These are phyloP conservation scores for Pseudopyricularia cyperi DNA, from an alignment of 2,329 filamentous ascomycete genomes.

Conservation along the genomic window DNA sequence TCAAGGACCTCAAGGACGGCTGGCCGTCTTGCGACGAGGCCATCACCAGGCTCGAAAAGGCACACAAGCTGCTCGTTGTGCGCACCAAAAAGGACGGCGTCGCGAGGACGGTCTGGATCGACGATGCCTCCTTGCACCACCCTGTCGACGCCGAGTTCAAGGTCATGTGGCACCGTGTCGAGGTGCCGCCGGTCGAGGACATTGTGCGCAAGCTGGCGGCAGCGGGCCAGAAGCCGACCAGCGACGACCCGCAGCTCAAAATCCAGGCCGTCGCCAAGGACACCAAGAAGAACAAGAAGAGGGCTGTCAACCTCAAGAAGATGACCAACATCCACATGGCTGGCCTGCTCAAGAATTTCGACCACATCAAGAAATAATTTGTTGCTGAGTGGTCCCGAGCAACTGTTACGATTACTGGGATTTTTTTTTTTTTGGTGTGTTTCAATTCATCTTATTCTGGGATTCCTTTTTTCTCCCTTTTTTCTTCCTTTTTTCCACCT, in stretches of 20 bases:
- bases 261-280: slow-evolving; percentile 41
- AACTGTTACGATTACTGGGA: neutral
- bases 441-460: too few relatives aligned
- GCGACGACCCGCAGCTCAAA: slow-evolving; percentile 58
- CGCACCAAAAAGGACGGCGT: slow-evolving; percentile 87
- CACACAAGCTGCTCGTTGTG: slow-evolving; percentile 72
- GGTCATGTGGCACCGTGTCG: slow-evolving; percentile 68
- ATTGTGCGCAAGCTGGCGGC: slow-evolving; percentile 65
- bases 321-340: slow-evolving; percentile 82
- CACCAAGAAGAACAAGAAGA: slow-evolving; percentile 62
- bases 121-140: slow-evolving; percentile 68
- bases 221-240: slow-evolving; percentile 73
- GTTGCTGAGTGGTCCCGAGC: neutral
- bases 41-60: slow-evolving; percentile 63
- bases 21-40: slow-evolving; percentile 77
- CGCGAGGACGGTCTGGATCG: slow-evolving; percentile 75
- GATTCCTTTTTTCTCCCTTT: neutral
- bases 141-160: slow-evolving; percentile 72
- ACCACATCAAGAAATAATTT: slow-evolving; percentile 22
- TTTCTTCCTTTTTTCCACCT: neutral
- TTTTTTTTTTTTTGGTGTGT: neutral
- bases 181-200: slow-evolving; percentile 62
- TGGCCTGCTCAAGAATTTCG: slow-evolving; percentile 65
- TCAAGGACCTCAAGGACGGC: slow-evolving; percentile 90
- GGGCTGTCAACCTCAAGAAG: slow-evolving; percentile 57